Evolutionary conservation across 805 yeast genomes (phyloP), one percentile per base, ranked within the genome.

Genomic region (Myxozyma mucilagina): DNA sequence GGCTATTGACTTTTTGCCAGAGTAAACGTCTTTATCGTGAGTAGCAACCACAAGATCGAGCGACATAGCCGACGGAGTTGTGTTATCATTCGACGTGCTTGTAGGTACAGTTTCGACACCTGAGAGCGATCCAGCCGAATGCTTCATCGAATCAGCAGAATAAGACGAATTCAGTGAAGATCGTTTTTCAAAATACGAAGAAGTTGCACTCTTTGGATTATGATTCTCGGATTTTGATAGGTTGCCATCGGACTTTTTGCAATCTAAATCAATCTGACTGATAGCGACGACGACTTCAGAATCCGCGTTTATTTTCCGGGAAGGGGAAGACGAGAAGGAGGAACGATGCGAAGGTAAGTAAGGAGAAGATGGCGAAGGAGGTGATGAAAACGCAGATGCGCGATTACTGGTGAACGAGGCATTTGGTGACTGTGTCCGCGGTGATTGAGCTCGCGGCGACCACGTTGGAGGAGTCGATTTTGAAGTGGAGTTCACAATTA

Each of bases 1-100:
- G 0, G 80, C 72, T 64, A 90, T 81, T 62, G 84, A 83, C 71
- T 89, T 89, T 20, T 81, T 84, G 56, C 97, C 56, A 18, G 47
- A 47, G 47, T 55, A 59, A 13, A 59, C 24, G 13, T 49, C 56
- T 5, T 31, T 16, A 10, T 29, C 55, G n/a, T 18, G n/a, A n/a
- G 35, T 51, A 9, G 53, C 24, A 1, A 59, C 53, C 14, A 55
- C 53, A 8, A 59, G 44, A 11, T 59, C 63, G 20, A 47, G 47
- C 16, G 63, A 55, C 7, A 36, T 29, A 13, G 59, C 18, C 14
- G 55, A 9, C n/a, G 18, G 16, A 7, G 18, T 34, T 1, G 39
- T 48, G 3, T 45, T 10, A 1, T 53, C 35, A 10, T 18, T n/a
- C 3, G 32, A 14, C 8, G 53, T 41, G 42, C 42, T 49, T 24